A percentile compares a stretch with the other conserved stretches of the same genome.
phyloP scores from a whole-genome alignment of 2,329 filamentous ascomycete genomes.

The Bipolaris zeicola region DNA sequence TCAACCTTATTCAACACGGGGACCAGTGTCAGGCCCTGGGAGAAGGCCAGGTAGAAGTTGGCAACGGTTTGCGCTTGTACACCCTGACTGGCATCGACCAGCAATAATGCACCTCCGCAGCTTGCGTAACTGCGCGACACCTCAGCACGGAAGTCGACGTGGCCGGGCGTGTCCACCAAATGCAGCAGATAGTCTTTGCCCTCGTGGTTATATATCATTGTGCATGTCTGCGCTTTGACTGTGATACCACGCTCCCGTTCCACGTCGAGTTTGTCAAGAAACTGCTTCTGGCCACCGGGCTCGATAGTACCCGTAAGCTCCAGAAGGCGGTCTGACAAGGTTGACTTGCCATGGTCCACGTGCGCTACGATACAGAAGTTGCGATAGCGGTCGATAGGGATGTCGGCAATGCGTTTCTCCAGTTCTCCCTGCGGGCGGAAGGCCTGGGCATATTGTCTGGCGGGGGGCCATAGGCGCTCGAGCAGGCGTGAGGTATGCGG shows the following conservation, averaged over 20 bases:
- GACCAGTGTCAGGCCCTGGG: conserved; percentile 82
- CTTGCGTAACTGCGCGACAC: conserved; percentile 95
- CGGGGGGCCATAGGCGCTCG: conserved; percentile 37
- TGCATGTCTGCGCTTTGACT: conserved; percentile 98
- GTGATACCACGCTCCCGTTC: conserved; percentile 96
- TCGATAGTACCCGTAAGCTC: conserved; percentile 93
- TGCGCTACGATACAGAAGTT: conserved; percentile 99
- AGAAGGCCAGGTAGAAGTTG: conserved; percentile 97
- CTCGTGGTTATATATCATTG: conserved; percentile 90
- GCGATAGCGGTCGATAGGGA: conserved; percentile 78
- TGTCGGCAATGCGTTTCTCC: conserved; percentile 70
- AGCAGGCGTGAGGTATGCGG: conserved; percentile 18
- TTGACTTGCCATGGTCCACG: conserved; percentile 98
- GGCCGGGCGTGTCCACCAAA: conserved; percentile 93
- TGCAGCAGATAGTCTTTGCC: conserved; percentile 91
- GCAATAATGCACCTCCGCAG: conserved; percentile 84
- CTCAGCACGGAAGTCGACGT: conserved; percentile 97
- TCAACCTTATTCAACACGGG: conserved; percentile 98
- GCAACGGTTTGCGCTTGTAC: conserved; percentile 98
- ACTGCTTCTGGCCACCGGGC: conserved; percentile 87
- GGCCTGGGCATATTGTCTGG: conserved; percentile 44
- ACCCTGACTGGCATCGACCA: conserved; percentile 95
- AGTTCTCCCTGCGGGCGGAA: conserved; percentile 56
- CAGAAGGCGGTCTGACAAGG: conserved; percentile 86
- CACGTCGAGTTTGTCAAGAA: conserved; percentile 95